Evolutionary conservation across 2,329 filamentous ascomycete genomes (phyloP).

Genomic region (Claviceps purpurea): DNA sequence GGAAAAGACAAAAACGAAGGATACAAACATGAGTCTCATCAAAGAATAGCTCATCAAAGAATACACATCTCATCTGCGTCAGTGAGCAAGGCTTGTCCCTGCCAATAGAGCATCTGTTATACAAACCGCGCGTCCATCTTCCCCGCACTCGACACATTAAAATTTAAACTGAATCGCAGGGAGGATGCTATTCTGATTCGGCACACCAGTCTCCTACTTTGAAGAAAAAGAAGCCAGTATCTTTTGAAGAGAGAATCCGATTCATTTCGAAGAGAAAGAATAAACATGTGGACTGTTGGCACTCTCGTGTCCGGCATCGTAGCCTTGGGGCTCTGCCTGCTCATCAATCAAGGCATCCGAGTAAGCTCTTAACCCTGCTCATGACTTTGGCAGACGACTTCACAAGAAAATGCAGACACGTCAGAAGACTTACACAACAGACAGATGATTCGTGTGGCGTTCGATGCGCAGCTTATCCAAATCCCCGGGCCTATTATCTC

Average conservation of each 20-base stretch:
- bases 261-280: neutral
- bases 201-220: no score
- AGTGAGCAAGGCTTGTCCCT: no score
- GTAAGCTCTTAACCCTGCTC: neutral
- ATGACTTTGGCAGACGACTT: neutral
- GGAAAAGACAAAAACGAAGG: no score
- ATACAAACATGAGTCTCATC: no score
- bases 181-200: no score
- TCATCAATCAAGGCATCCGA: neutral
- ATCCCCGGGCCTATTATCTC: neutral
- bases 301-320: neutral
- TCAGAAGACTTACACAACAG: neutral
- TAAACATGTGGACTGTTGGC: neutral
- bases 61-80: no score
- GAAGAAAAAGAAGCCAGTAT: neutral
- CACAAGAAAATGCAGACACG: neutral
- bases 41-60: no score
- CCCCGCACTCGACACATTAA: no score
- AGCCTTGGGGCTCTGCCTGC: neutral
- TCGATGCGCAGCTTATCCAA: neutral
- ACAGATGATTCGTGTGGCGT: neutral
- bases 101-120: no score
- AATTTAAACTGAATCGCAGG: no score
- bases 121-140: no score
- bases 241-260: no score